Base-by-base conservation (phyloP, 2,329 filamentous ascomycete species). In the Fusarium robinianum region DNA sequence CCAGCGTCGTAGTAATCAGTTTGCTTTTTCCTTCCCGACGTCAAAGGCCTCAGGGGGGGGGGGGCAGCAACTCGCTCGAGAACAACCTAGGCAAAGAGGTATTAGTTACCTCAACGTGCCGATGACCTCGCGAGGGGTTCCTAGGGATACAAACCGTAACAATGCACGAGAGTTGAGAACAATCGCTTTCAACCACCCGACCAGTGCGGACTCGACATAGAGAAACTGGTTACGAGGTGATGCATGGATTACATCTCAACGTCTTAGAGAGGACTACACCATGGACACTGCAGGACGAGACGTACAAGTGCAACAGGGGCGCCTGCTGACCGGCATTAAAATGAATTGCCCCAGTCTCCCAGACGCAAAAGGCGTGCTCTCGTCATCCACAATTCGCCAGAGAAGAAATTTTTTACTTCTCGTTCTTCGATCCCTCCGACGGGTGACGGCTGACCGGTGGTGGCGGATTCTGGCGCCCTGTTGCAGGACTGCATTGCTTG, bases 361-460 rank as follows among this genome's bases (percentile, higher is more conserved):
- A 15, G 21, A 23, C 47, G 44, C 37, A 50, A n/a, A n/a, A n/a
- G n/a, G n/a, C n/a, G n/a, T n/a, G n/a, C n/a, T n/a, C n/a, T n/a
- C n/a, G n/a, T n/a, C n/a, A n/a, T n/a, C n/a, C n/a, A n/a, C n/a
- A n/a, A n/a, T n/a, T n/a, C n/a, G n/a, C n/a, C n/a, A n/a, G n/a
- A n/a, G n/a, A n/a, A n/a, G n/a, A n/a, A n/a, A n/a, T 31, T 31
- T 23, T 19, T 36, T 18, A 30, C 31, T 23, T 9, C 17, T 16
- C 26, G 16, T 53, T 49, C 21, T 17, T 43, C 52, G 23, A 53
- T 41, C 19, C 31, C 41, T 33, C 49, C 22, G 35, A 25, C 18
- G 39, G 41, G 38, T 47, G 22, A 41, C 46, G 41, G 51, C 51
- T 58, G 56, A 55, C 49, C 22, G 53, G 52, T 44, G 45, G 32